Conservation (phyloP, 176 grass and related monocot genomes). For the Dendrocalamus sinicus region DNA sequence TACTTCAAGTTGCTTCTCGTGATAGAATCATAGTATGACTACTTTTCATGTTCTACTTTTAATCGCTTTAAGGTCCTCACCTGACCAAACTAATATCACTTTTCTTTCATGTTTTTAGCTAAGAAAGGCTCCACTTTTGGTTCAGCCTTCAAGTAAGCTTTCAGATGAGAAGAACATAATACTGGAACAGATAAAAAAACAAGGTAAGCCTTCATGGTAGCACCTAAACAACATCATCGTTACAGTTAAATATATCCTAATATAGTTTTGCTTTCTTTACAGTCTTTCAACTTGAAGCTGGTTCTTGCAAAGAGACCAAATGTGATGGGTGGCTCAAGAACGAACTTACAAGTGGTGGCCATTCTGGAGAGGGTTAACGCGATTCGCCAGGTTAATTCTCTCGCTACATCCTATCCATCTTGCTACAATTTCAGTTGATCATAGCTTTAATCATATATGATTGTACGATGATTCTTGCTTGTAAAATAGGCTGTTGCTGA, state of each 20-base stretch:
- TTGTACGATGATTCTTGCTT: background rate
- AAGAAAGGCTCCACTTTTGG: constrained; percentile 66
- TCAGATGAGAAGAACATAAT: constrained; percentile 60
- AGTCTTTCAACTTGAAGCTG: constrained; percentile 91
- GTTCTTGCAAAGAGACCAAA: constrained; percentile 66
- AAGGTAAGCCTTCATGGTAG: constrained; percentile 56
- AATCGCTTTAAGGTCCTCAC: constrained; percentile 15
- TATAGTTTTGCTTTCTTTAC: constrained; percentile 34
- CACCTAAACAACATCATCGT: constrained; percentile 2
- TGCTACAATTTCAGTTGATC: constrained; percentile 14
- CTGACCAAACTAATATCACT: background rate
- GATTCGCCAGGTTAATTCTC: constrained; percentile 76
- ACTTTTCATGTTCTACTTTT: constrained; percentile 8
- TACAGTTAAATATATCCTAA: constrained; percentile 5
- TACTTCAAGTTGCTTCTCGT: constrained; percentile 74
- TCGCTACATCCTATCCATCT: background rate
- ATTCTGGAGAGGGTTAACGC: constrained; percentile 94
- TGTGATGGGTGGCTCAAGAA: constrained; percentile 75
- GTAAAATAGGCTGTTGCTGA: constrained; percentile 80
- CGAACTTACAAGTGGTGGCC: constrained; percentile 81
- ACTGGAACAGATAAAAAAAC: constrained; percentile 83
- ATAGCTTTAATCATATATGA: constrained; percentile 7
- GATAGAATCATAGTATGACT: constrained; percentile 80
- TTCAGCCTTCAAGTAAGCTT: constrained; percentile 63
- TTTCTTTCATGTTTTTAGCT: constrained; percentile 54